These are phyloP conservation scores for Pilasporangium apinafurcum DNA, from an alignment of 352 stramenopile species.

Conservation along the genomic window DNA sequence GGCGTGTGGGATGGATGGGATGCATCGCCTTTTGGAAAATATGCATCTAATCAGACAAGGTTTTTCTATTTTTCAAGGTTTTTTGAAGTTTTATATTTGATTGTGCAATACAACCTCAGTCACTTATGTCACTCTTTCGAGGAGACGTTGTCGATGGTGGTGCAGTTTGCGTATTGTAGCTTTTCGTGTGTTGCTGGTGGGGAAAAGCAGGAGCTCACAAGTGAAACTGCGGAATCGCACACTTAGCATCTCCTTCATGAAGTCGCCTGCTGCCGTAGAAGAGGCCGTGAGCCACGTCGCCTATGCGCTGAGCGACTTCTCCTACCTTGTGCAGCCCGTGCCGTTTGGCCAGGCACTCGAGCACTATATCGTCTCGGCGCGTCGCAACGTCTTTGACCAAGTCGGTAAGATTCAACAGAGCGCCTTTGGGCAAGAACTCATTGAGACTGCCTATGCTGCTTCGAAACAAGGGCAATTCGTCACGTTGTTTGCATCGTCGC, in stretches of 20 bases:
- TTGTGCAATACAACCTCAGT: background rate
- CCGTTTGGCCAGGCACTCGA: conserved; percentile 55
- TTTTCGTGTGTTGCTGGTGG: background rate
- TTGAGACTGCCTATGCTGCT: conserved; percentile 57
- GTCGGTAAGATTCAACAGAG: conserved; percentile 52
- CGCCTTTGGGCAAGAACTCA: conserved; percentile 45
- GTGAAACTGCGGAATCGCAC: conserved; percentile 1
- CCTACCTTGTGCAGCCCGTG: conserved; percentile 60
- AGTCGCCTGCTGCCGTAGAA: conserved; percentile 29
- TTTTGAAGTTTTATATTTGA: background rate
- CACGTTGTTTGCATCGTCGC: conserved; percentile 87
- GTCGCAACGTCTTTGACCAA: conserved; percentile 77
- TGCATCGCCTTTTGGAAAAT: too few relatives aligned
- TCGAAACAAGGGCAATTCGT: conserved; percentile 77
- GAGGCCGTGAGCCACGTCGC: conserved; percentile 76
- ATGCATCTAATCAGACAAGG: too few relatives aligned
- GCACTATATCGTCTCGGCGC: conserved; percentile 63
- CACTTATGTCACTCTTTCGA: background rate
- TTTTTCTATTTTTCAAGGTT: background rate
- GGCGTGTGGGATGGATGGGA: too few relatives aligned
- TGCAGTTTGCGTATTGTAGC: background rate
- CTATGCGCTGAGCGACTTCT: conserved; percentile 73
- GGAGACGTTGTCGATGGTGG: background rate
- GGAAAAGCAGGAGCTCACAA: conserved; percentile 1
- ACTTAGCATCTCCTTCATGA: background rate